Evolutionary conservation across 805 yeast species (phyloP).

Genomic region (Pichia sporocuriosa): DNA sequence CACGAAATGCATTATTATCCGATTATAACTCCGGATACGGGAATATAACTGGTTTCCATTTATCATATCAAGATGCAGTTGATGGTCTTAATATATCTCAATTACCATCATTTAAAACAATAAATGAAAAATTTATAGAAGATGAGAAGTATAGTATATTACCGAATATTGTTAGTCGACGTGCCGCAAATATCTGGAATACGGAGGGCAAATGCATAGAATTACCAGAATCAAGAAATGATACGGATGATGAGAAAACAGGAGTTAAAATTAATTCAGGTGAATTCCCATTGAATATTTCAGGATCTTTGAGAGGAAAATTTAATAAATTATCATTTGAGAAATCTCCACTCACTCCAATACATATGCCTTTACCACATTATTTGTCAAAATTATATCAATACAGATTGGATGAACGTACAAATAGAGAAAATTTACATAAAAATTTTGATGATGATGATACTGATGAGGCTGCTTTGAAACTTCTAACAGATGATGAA

Average conservation of each 20-base stretch:
- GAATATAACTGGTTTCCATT: conserved; percentile 64
- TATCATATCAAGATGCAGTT: conserved; percentile 55
- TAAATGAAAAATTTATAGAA: conserved; percentile 37
- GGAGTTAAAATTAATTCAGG: conserved; percentile 26
- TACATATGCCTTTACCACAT: conserved; percentile 27
- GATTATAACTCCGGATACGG: conserved; percentile 52
- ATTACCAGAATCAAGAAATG: conserved; percentile 9
- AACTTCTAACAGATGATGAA: conserved; percentile 4
- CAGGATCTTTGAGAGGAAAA: conserved; percentile 41
- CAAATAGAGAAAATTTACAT: conserved; percentile 7
- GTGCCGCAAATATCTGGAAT: conserved; percentile 51
- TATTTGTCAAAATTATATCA: conserved; percentile 23
- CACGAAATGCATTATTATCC: conserved; percentile 31
- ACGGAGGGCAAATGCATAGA: conserved; percentile 24
- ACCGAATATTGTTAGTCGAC: conserved; percentile 48
- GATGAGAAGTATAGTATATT: conserved; percentile 48
- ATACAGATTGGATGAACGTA: conserved; percentile 13
- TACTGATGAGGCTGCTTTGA: conserved; percentile 4
- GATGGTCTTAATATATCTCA: conserved; percentile 39
- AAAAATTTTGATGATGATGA: conserved; percentile 1
- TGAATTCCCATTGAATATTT: conserved; percentile 34
- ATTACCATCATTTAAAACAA: conserved; percentile 46
- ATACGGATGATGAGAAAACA: conserved; percentile 9
- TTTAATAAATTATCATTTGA: conserved; percentile 19
- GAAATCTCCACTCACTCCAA: conserved; percentile 10